These are phyloP conservation scores for Anisogramma anomala DNA, from an alignment of 2,329 filamentous ascomycete species.

Conservation along the genomic window DNA sequence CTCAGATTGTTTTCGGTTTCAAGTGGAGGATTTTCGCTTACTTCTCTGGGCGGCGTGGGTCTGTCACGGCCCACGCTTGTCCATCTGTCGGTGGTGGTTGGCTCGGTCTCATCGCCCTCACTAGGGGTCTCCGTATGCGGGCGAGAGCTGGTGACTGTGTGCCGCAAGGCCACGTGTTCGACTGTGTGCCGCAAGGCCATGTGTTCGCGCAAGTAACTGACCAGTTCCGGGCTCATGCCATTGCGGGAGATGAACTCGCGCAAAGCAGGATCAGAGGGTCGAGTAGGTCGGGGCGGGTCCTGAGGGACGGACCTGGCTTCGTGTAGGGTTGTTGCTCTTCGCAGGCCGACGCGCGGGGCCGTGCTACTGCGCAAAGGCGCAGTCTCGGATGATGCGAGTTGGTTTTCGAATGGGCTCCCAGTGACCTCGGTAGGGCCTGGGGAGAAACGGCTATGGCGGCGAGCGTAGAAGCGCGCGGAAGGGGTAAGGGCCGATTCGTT, in stretches of 20 bases:
- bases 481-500: constrained; percentile 1
- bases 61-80: neutral
- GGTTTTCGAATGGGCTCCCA: no score
- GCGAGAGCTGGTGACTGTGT: constrained; percentile 9
- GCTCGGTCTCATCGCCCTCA: neutral
- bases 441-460: constrained; percentile 1
- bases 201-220: constrained; percentile 11
- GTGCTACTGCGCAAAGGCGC: neutral
- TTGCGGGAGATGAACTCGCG: constrained; percentile 8
- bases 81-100: neutral
- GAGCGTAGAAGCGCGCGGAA: constrained; percentile 3
- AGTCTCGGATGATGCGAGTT: no score
- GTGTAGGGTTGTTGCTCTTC: constrained; percentile 4
- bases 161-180: constrained; percentile 12
- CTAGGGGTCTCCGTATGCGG: neutral
- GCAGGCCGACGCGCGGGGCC: constrained; percentile 2
- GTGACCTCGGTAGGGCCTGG: no score
- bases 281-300: neutral
- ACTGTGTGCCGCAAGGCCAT: constrained; percentile 11
- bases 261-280: neutral
- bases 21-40: constrained; percentile 10
- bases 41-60: constrained; percentile 4
- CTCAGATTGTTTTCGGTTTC: neutral
- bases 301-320: neutral
- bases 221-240: constrained; percentile 12